phyloP scores from a whole-genome alignment of 192 early-diverging fungal species.

The Entophlyctis helioformis region DNA sequence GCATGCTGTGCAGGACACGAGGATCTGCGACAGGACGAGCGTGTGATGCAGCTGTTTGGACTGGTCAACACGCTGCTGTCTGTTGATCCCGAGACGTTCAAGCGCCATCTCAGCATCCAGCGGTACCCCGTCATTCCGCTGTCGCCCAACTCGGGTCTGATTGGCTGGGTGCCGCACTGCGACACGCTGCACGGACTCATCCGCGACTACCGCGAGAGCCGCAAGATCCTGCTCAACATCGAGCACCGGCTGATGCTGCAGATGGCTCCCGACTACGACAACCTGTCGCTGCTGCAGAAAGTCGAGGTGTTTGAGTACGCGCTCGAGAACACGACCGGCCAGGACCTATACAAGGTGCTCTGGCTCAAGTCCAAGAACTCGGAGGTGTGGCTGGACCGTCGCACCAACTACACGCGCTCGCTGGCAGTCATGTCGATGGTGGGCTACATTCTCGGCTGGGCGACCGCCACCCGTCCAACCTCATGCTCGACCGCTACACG shows the following conservation, averaged over 20 bases:
- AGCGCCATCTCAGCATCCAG: constrained; percentile 81
- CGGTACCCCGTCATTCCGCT: constrained; percentile 85
- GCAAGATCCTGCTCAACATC: constrained; percentile 74
- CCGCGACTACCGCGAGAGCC: constrained; percentile 69
- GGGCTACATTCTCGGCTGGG: constrained; percentile 97
- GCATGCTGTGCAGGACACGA: constrained; percentile 53
- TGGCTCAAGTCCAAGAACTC: constrained; percentile 95
- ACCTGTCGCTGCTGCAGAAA: constrained; percentile 74
- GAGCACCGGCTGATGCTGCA: constrained; percentile 83
- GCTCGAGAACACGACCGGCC: constrained; percentile 74
- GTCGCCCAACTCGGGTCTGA: constrained; percentile 87
- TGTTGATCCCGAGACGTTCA: constrained; percentile 75
- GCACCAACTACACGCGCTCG: constrained; percentile 91
- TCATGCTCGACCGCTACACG: constrained; percentile 77
- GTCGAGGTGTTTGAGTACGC: constrained; percentile 95
- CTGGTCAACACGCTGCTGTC: constrained; percentile 84
- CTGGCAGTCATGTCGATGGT: constrained; percentile 98
- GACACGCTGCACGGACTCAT: constrained; percentile 82
- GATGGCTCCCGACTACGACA: constrained; percentile 81
- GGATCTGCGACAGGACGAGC: constrained; percentile 95
- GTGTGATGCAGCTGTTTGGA: constrained; percentile 97
- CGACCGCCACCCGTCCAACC: constrained; percentile 91
- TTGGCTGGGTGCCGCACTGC: constrained; percentile 85
- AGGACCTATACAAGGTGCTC: constrained; percentile 83
- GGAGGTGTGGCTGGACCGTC: constrained; percentile 85